phyloP scores from a whole-genome alignment of 2,329 filamentous ascomycete species.

The Thelonectria olida region DNA sequence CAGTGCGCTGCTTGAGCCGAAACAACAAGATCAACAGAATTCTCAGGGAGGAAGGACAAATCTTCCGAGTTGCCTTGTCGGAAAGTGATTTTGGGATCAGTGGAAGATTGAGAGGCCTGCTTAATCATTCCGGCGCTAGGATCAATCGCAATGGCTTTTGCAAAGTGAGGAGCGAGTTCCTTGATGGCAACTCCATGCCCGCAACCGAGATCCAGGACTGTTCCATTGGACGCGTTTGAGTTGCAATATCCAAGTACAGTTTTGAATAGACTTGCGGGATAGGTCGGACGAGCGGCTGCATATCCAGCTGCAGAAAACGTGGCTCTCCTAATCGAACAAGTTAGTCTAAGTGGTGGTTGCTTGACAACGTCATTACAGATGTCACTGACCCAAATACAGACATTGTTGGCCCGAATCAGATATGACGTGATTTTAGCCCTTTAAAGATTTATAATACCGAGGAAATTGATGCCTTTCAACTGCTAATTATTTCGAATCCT shows the following conservation, averaged over 20 bases:
- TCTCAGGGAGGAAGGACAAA: slow-evolving; percentile 58
- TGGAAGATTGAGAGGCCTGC: slow-evolving; percentile 56
- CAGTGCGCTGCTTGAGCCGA: slow-evolving; percentile 71
- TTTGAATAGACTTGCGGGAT: slow-evolving; percentile 63
- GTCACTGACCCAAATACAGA: slow-evolving; percentile 38
- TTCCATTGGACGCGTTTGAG: slow-evolving; percentile 41
- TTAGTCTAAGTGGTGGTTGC: neutral
- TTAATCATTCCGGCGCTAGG: slow-evolving; percentile 66
- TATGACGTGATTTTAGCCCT: neutral
- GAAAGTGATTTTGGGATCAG: slow-evolving; percentile 57
- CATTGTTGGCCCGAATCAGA: slow-evolving; percentile 18
- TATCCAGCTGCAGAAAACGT: slow-evolving; percentile 67
- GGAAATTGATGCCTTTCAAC: neutral
- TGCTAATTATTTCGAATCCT: too few relatives aligned
- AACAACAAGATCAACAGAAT: slow-evolving; percentile 60
- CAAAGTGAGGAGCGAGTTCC: slow-evolving; percentile 62
- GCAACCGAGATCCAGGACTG: slow-evolving; percentile 68
- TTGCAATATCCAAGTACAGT: slow-evolving; percentile 64
- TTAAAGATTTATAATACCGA: neutral
- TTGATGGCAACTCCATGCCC: slow-evolving; percentile 68
- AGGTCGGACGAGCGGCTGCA: slow-evolving; percentile 67
- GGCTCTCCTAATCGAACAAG: slow-evolving; percentile 53
- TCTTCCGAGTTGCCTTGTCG: slow-evolving; percentile 62
- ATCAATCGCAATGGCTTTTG: slow-evolving; percentile 61
- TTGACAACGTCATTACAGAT: neutral